These are phyloP conservation scores for Hypoxylon cercidicola DNA, from an alignment of 495 filamentous ascomycete genomes.

Conservation along the genomic window DNA sequence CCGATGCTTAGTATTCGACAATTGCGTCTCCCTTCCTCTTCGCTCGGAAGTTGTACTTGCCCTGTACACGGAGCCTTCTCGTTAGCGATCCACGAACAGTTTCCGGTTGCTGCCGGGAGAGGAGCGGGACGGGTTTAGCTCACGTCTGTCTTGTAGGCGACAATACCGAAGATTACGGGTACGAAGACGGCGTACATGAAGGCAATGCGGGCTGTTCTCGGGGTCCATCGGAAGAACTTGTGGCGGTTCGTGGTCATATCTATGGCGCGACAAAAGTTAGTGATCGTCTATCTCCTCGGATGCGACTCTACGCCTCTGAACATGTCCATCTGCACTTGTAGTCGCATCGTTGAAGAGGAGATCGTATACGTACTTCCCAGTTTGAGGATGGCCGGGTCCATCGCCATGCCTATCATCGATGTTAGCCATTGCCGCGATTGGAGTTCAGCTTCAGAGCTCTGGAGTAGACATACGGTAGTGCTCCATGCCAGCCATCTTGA, in stretches of 20 bases:
- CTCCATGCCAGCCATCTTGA: slow-evolving; percentile 56
- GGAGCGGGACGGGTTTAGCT: slow-evolving; percentile 46
- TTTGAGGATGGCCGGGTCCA: slow-evolving; percentile 83
- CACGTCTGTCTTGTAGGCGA: slow-evolving; percentile 86
- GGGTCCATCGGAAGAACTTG: slow-evolving; percentile 95
- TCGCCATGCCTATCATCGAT: slow-evolving; percentile 59
- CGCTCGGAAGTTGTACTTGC: slow-evolving; percentile 84
- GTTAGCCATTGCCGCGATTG: slow-evolving; percentile 36
- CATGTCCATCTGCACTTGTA: not conserved
- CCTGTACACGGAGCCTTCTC: slow-evolving; percentile 61
- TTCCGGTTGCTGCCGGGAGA: not conserved
- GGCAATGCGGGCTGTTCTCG: slow-evolving; percentile 79
- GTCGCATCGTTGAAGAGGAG: slow-evolving; percentile 7
- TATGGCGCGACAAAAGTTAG: slow-evolving; percentile 49
- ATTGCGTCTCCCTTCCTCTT: slow-evolving; percentile 88
- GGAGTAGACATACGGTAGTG: slow-evolving; percentile 52
- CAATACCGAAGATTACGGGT: slow-evolving; percentile 71
- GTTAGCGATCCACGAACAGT: not conserved
- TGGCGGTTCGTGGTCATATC: slow-evolving; percentile 87
- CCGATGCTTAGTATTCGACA: slow-evolving; percentile 70
- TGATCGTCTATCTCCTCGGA: not conserved
- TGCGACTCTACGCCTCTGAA: slow-evolving; percentile 1
- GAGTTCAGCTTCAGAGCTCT: slow-evolving; percentile 11
- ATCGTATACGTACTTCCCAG: slow-evolving; percentile 70
- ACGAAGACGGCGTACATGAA: slow-evolving; percentile 78